A percentile compares a stretch with the other conserved stretches of the same genome.
Evolutionary conservation across 164 flowering plant genomes (phyloP).

Genomic region (Aristolochia contorta): DNA sequence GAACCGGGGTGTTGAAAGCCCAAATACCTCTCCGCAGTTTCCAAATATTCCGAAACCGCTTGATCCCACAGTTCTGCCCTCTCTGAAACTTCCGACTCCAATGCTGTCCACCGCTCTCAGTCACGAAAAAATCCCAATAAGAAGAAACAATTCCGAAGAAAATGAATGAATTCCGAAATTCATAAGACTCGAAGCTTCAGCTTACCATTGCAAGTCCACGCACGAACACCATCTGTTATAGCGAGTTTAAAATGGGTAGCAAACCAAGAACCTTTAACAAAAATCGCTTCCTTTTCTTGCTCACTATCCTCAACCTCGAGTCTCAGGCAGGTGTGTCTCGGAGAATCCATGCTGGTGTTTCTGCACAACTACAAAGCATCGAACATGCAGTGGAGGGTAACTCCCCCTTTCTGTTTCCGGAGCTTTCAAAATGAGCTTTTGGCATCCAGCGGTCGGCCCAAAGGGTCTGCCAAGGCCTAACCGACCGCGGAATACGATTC

Average conservation of each 20-base stretch:
- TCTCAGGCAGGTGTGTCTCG: constrained; percentile 58
- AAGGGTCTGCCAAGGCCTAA: too few species aligned
- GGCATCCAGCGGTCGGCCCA: too few species aligned
- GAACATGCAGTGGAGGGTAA: too few species aligned
- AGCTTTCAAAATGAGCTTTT: too few species aligned
- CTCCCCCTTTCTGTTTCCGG: too few species aligned
- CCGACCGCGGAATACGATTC: too few species aligned
- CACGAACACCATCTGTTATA: constrained; percentile 52
- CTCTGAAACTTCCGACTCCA: constrained; percentile 63
- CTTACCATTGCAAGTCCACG: constrained; percentile 78
- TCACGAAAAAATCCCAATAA: neutral
- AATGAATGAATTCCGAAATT: neutral
- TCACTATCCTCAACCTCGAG: constrained; percentile 26
- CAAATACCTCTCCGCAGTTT: constrained; percentile 56
- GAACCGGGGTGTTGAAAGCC: constrained; percentile 89
- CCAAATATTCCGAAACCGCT: constrained; percentile 60
- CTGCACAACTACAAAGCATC: neutral
- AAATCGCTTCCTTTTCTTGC: constrained; percentile 22
- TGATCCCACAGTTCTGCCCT: constrained; percentile 92
- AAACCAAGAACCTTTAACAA: constrained; percentile 70
- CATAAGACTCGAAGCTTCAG: neutral
- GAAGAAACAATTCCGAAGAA: neutral
- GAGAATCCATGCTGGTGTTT: constrained; percentile 9
- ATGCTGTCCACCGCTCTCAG: constrained; percentile 25
- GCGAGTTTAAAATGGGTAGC: constrained; percentile 50